Base-by-base conservation (phyloP, 495 filamentous ascomycete genomes). In the Echria macrotheca region DNA sequence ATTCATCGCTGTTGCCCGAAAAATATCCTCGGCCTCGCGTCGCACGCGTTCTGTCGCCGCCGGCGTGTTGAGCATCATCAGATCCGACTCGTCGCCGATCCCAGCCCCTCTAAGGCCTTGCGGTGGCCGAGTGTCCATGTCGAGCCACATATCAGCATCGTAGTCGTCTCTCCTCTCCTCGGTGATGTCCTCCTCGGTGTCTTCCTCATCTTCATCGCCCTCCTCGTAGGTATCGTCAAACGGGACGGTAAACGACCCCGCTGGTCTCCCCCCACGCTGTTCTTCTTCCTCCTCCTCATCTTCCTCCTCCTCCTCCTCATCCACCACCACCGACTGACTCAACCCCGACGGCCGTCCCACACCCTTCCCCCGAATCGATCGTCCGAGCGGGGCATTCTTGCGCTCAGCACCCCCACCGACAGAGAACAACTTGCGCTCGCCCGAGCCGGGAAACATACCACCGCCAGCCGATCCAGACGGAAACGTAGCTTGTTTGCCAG, bases 11-110 rank as follows among this genome's bases (percentile, higher is more conserved):
- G 73, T 71, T 23, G 69, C 70, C 14, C 66, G 64, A 52, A 64
- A 71, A 47, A 72, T 73, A 38, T 66, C 65, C 46, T 70, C 68
- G 18, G 64, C 73, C 54, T 74, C 74, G 42, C 54, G 54, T n/a
- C 64, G 62, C 35, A 70, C 61, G 28, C 61, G 64, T 56, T 70
- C 68, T 47, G 68, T 68, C 49, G 72, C 78, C 17, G 67, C 74
- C 2, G 66, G 71, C 23, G 68, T 74, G 10, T 66, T 54, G 35
- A 76, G 57, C 63, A 73, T 64, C 62, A 73, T 58, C 24, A 76
- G 46, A 55, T 76, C 72, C 14, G 67, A 67, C 23, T 65, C 63
- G 23, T 68, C 64, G 41, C 57, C 61, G 18, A 59, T 57, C 35
- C 31, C 31, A 8, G 41, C 44, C 32, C 40, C 15, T 7, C 47